Evolutionary conservation across 306 rosid genomes (phyloP).

Genomic region (Rosa rugosa): DNA sequence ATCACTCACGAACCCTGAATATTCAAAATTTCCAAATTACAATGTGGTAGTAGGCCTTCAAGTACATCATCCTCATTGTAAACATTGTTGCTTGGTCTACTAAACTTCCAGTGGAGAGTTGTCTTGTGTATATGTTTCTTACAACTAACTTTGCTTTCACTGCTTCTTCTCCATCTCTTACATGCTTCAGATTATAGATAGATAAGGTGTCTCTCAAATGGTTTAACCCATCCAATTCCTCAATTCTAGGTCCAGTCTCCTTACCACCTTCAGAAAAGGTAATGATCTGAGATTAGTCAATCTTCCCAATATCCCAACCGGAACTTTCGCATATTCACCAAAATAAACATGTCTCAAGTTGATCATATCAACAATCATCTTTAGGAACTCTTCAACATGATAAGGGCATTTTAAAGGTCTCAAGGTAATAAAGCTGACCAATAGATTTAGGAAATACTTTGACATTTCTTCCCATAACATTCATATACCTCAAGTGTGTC

Average conservation of each 20-base stretch:
- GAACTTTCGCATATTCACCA: background rate
- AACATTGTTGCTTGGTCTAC: background rate
- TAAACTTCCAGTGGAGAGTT: background rate
- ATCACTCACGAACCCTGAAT: background rate
- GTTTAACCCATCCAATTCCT: background rate
- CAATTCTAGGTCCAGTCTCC: background rate
- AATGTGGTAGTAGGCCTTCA: background rate
- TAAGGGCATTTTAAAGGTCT: background rate
- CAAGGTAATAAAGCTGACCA: background rate
- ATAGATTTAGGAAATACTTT: conserved; percentile 5
- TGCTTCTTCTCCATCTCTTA: background rate
- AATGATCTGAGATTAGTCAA: background rate
- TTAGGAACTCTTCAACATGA: background rate
- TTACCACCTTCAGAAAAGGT: background rate
- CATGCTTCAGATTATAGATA: background rate
- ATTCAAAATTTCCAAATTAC: background rate
- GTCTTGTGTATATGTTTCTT: background rate
- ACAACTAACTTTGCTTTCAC: background rate
- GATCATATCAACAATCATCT: background rate
- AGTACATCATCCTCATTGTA: background rate
- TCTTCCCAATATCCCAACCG: background rate
- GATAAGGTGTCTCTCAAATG: background rate
- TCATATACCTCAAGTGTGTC: conserved; percentile 18
- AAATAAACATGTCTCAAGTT: background rate
- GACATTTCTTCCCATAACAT: background rate